These are phyloP conservation scores for Globisporangium emineosum DNA, from an alignment of 352 stramenopile species.

Conservation along the genomic window DNA sequence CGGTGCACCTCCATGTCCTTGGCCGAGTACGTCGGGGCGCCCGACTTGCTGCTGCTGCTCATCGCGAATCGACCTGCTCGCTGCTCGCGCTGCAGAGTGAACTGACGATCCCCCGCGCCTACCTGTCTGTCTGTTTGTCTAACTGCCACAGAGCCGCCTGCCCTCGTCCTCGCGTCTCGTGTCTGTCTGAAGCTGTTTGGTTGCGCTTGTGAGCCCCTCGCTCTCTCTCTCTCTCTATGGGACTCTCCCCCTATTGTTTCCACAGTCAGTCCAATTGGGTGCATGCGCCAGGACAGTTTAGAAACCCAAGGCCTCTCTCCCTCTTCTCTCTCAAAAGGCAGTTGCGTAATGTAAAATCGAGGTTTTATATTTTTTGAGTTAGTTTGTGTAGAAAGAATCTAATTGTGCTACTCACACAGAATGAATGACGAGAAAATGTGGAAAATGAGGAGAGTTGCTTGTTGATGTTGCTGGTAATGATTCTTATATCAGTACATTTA, in stretches of 20 bases:
- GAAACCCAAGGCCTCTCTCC: no score
- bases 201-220: neutral
- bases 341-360: no score
- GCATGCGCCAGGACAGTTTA: neutral
- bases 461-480: no score
- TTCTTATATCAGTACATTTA: no score
- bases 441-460: no score
- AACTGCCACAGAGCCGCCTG: neutral
- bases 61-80: neutral
- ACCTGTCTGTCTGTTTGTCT: neutral
- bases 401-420: no score
- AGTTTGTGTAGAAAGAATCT: no score
- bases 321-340: no score
- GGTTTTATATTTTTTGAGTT: no score
- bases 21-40: slow-evolving; percentile 33
- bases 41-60: slow-evolving; percentile 14
- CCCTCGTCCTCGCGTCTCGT: neutral
- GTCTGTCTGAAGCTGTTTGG: neutral
- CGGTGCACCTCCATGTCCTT: slow-evolving; percentile 83
- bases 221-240: neutral
- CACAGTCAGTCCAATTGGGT: neutral
- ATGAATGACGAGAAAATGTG: no score
- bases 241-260: neutral
- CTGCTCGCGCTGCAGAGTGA: neutral
- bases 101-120: neutral